Evolutionary conservation across 2,329 filamentous ascomycete species (phyloP), one percentile per base, ranked within the genome.

Genomic region (Arthrobotrys conoides): DNA sequence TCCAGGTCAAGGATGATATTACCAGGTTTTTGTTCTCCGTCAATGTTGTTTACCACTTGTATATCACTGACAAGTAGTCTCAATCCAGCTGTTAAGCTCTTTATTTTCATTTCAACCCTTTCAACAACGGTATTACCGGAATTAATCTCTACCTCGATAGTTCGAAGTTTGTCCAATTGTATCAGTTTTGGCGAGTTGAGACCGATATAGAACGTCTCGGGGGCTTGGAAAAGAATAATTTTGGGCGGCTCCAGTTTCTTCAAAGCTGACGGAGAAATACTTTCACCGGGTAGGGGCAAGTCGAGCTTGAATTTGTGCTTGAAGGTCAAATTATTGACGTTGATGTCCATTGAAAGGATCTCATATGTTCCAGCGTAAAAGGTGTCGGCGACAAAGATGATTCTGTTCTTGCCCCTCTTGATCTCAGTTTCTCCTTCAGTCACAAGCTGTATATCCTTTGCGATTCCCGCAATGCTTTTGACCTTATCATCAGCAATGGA

Each of bases 161-260:
- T 90, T 72, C 92, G 92, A 81, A 91, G 90, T 81, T 91, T 91
- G 83, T 96, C 93, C 4, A 99, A 89, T 79, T 95, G 90, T 24
- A 96, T 91, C 53, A 90, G 86, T 79, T 89, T 91, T 0, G 92
- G 92, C 87, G 49, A 86, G 87, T 6, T 96, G 85, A 61, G 88
- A 88, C 46, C 49, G 1, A 92, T 89, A 76, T 93, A 89, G 3
- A 97, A 88, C 0, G 92, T 89, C 55, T 90, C 87, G 0, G 88
- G 84, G 16, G 90, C 89, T 36, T 94, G 92, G 83, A 93, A 97
- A 30, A 95, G 87, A n/a, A 90, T 87, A 0, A 96, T 87, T 5
- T 89, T 88, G 0, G 91, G 87, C 16, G 88, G 86, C 49, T 85
- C 88, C 71, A 92, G 86, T 20, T 63, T 38, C 82, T 81, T 57